Conservation (phyloP, 345 rosid genomes). For the Euclidium syriacum region DNA sequence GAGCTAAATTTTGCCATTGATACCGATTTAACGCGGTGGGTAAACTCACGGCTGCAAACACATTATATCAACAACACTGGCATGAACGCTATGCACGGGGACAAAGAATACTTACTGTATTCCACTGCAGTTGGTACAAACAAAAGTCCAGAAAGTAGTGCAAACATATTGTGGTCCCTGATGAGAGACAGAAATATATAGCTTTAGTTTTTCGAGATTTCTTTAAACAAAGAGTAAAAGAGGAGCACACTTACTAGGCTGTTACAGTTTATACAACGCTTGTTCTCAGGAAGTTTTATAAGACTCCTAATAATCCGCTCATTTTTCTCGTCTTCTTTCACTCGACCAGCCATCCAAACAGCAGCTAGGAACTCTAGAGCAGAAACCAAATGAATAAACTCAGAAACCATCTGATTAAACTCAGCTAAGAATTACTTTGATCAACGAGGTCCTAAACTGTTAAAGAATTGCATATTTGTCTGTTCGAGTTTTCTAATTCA, state of each 20-base stretch:
- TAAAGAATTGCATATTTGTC: background rate
- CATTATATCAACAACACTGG: slow-evolving; percentile 7
- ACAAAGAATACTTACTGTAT: slow-evolving; percentile 79
- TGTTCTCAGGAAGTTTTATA: slow-evolving; percentile 80
- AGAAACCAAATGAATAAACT: background rate
- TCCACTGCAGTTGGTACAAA: slow-evolving; percentile 97
- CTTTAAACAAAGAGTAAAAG: background rate
- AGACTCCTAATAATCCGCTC: slow-evolving; percentile 80
- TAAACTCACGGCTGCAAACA: slow-evolving; percentile 74
- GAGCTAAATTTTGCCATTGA: slow-evolving; percentile 93
- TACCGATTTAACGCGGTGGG: slow-evolving; percentile 90
- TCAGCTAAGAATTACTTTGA: too few species aligned
- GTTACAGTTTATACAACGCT: slow-evolving; percentile 87
- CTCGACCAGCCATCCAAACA: slow-evolving; percentile 50
- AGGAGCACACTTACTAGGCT: slow-evolving; percentile 53
- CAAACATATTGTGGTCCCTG: slow-evolving; percentile 99
- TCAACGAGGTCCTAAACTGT: too few species aligned
- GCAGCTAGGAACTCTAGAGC: background rate
- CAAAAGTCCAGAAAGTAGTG: slow-evolving; percentile 90
- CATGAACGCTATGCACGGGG: background rate
- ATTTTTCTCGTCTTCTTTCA: slow-evolving; percentile 87
- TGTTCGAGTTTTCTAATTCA: too few species aligned
- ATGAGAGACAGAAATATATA: background rate
- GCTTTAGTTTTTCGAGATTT: too few species aligned
- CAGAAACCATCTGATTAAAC: background rate